Percentiles rank a stretch among this genome's conserved stretches.
Evolutionary conservation across 1,284 basidiomycete species (phyloP).

Genomic region (Ustilago sp.): DNA sequence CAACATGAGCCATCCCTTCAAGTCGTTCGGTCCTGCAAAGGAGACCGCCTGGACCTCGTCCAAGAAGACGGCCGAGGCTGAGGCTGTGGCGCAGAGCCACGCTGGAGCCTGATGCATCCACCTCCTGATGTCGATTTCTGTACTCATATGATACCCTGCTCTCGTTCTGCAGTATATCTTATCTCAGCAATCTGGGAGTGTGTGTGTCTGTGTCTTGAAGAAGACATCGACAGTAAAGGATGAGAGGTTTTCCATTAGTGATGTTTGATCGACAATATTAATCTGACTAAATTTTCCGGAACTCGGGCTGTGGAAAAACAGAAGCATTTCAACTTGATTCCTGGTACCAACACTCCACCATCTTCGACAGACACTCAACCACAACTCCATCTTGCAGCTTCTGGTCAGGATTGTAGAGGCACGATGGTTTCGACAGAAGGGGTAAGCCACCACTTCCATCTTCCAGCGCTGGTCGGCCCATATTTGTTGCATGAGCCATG

Average conservation of each 20-base stretch:
- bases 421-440: conserved; percentile 24
- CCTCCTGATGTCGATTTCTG: not conserved
- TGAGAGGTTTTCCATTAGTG: not conserved
- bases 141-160: not conserved
- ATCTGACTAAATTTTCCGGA: not conserved
- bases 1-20: conserved; percentile 17
- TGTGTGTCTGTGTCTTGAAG: not conserved
- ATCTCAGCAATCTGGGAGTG: not conserved
- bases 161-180: not conserved
- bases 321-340: not conserved
- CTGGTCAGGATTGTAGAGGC: not conserved
- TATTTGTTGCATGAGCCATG: not conserved
- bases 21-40: conserved; percentile 25
- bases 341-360: not conserved
- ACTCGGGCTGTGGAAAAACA: not conserved
- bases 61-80: not conserved
- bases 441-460: conserved; percentile 5
- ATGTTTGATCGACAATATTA: not conserved
- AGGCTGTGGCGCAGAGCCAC: not conserved
- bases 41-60: conserved; percentile 7
- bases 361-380: not conserved
- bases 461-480: not conserved
- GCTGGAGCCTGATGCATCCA: not conserved
- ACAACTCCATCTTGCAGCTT: not conserved
- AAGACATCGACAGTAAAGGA: not conserved